These are phyloP conservation scores for Populus hybrid DNA, from an alignment of 441 rosid genomes.

Conservation along the genomic window DNA sequence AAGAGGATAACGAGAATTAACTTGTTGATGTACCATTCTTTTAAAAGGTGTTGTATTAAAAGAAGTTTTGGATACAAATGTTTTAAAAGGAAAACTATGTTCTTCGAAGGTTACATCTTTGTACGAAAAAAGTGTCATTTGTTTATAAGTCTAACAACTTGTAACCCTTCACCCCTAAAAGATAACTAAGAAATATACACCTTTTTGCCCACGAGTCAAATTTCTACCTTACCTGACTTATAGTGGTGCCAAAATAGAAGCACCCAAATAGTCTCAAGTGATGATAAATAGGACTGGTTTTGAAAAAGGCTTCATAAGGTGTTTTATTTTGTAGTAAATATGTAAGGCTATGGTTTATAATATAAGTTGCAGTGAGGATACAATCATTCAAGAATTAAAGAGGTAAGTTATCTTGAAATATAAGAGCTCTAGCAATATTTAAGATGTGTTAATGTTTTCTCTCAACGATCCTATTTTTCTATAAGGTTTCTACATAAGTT, in stretches of 20 bases:
- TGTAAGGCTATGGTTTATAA: neutral
- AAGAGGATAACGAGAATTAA: too few species aligned
- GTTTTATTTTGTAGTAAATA: neutral
- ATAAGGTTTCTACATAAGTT: neutral
- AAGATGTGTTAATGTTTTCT: neutral
- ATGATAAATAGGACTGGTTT: neutral
- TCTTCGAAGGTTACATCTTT: neutral
- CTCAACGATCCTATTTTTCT: neutral
- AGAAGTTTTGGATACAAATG: too few species aligned
- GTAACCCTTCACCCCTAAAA: neutral
- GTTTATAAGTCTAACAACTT: neutral
- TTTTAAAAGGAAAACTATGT: neutral
- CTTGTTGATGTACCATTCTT: too few species aligned
- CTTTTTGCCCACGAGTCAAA: too few species aligned
- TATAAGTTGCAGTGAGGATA: neutral
- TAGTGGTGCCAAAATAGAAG: too few species aligned
- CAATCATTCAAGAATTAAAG: neutral
- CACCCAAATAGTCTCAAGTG: neutral
- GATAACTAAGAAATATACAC: neutral
- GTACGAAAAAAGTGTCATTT: neutral
- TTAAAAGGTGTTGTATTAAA: too few species aligned
- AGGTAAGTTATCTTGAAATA: neutral
- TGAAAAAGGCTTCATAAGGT: neutral
- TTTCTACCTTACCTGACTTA: too few species aligned
- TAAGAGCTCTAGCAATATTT: neutral